Base-by-base conservation (phyloP, 78 protist species). In the Dictyostelium purpureum region DNA sequence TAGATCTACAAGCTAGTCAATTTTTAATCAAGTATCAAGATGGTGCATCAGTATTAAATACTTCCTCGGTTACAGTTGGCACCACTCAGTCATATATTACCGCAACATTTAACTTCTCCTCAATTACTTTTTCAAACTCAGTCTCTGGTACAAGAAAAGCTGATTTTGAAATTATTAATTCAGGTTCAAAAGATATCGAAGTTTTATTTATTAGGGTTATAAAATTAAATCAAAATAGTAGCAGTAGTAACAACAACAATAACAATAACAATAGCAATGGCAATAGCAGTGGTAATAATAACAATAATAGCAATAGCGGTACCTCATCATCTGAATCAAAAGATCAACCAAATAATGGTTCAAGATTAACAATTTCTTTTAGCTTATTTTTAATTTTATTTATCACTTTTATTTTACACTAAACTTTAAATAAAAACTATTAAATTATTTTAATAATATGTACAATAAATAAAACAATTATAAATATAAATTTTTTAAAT, bases 131-230 rank as follows among this genome's bases (percentile, higher is more conserved):
- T 43, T 21, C 43, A 0, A 82, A 82, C 33, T 24, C 33, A 10
- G 43, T 80, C 14, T 1, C 11, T 40, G 14, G 33, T 24, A 69
- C 74, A 7, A 63, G 71, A 63, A 82, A 82, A 26, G 38, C 61
- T 82, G 90, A 82, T 70, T 82, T 82, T 40, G 47, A 67, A 37
- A 33, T 82, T 24, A 4, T 52, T 3, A 47, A 42, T 4, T 54
- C 73, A 18, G 90, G 79, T 35, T 11, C 90, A 1, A 16, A 37
- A 6, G 47, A 67, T 40, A 24, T 69, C 26, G 90, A 82, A 42
- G 54, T 82, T 0, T 28, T 31, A 0, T 82, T 82, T 33, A 71
- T 82, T 56, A 31, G 90, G 28, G 79, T 82, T 33, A 56, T 82
- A 40, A 82, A 82, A 80, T 49, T 18, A 38, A n/a, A 33, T 43